phyloP scores from a whole-genome alignment of 805 yeast species.

The Yarrowia sp. region DNA sequence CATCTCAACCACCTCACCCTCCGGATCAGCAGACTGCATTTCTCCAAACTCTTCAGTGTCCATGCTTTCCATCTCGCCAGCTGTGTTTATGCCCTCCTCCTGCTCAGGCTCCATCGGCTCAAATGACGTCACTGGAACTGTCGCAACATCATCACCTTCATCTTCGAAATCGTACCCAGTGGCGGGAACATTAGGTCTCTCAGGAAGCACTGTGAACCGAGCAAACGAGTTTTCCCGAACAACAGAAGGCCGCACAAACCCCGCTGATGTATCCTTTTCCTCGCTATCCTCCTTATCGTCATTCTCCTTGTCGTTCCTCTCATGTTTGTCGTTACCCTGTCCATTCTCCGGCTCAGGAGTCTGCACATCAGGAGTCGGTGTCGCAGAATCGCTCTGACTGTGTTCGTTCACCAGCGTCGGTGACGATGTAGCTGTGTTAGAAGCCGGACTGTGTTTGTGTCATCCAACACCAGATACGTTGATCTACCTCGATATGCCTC shows the following conservation, averaged over 20 bases:
- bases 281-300: background rate
- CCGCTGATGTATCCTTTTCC: background rate
- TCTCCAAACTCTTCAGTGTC: constrained; percentile 13
- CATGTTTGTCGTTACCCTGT: no score
- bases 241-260: background rate
- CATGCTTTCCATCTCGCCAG: background rate
- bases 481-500: background rate
- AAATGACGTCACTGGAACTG: background rate
- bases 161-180: background rate
- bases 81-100: background rate
- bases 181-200: constrained; percentile 3
- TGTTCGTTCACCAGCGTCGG: constrained; percentile 1
- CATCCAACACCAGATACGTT: background rate
- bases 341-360: constrained; percentile 1
- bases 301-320: background rate
- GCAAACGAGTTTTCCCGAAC: constrained; percentile 21
- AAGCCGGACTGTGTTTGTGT: background rate
- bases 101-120: constrained; percentile 24
- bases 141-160: background rate
- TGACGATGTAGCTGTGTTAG: constrained; percentile 22
- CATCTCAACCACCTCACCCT: background rate
- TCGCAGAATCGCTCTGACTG: constrained; percentile 6
- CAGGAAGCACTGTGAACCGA: constrained; percentile 10
- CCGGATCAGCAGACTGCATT: constrained; percentile 7
- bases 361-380: constrained; percentile 2